Conservation (phyloP, 805 yeast species). For the Maudiozyma barnettii region DNA sequence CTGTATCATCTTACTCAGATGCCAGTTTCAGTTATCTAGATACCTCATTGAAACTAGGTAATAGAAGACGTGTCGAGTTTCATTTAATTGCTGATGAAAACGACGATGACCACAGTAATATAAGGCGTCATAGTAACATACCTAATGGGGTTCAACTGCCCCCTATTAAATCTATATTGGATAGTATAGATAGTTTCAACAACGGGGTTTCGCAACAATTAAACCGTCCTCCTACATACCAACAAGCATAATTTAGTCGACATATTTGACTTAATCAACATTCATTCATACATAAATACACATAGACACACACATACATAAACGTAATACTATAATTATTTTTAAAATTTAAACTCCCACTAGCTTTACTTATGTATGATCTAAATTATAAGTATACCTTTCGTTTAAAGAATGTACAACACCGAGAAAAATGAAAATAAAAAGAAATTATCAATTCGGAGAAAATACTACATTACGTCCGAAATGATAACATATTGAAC, state of each 20-base stretch:
- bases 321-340: too few relatives aligned
- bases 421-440: too few relatives aligned
- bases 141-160: conserved; percentile 12
- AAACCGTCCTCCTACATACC: not conserved
- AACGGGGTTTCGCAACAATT: not conserved
- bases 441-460: too few relatives aligned
- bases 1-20: not conserved
- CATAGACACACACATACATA: not conserved
- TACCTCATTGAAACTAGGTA: not conserved
- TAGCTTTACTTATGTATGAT: too few relatives aligned
- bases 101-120: conserved; percentile 3
- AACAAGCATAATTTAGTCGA: not conserved
- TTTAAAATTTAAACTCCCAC: too few relatives aligned
- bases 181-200: conserved; percentile 9
- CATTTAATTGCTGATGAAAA: conserved; percentile 9
- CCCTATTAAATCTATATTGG: conserved; percentile 16
- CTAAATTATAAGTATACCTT: too few relatives aligned
- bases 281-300: not conserved
- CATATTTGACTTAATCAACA: not conserved
- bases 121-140: not conserved
- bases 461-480: too few relatives aligned
- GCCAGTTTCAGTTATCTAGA: not conserved
- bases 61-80: conserved; percentile 5
- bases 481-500: too few relatives aligned
- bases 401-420: too few relatives aligned